phyloP scores from a whole-genome alignment of 306 rosid genomes.

The Fagus crenata region DNA sequence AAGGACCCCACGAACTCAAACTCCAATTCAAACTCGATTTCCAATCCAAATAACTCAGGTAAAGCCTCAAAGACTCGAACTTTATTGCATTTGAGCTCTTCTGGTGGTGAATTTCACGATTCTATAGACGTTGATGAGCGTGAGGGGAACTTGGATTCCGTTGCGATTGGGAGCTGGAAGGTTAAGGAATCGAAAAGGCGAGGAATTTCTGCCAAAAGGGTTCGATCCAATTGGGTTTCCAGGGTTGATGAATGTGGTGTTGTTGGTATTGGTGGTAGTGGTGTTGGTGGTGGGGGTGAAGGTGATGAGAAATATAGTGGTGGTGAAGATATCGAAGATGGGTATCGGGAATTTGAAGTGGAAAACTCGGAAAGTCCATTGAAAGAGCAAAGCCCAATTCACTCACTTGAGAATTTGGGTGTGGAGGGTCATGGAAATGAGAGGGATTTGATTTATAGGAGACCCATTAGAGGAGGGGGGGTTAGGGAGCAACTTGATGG shows the following conservation, averaged over 20 bases:
- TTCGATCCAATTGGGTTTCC: constrained; percentile 84
- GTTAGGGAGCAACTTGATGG: constrained; percentile 64
- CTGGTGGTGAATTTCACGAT: constrained; percentile 49
- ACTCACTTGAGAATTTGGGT: constrained; percentile 73
- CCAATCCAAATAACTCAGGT: constrained; percentile 30
- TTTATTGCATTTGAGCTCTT: constrained; percentile 64
- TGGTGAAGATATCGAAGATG: constrained; percentile 73
- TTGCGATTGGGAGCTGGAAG: constrained; percentile 90
- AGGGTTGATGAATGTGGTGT: constrained; percentile 46
- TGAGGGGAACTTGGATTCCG: constrained; percentile 65
- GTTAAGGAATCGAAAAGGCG: constrained; percentile 76
- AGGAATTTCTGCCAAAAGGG: constrained; percentile 60
- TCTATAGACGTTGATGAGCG: constrained; percentile 61
- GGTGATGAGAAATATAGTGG: constrained; percentile 66
- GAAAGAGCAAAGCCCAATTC: constrained; percentile 69
- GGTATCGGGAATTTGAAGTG: constrained; percentile 66
- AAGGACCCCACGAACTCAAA: constrained; percentile 39
- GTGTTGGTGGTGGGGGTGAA: constrained; percentile 34
- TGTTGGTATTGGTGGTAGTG: constrained; percentile 44
- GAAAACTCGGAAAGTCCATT: constrained; percentile 75
- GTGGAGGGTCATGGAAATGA: constrained; percentile 64
- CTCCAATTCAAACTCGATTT: constrained; percentile 1
- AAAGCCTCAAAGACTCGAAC: constrained; percentile 85
- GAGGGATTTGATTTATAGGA: constrained; percentile 53
- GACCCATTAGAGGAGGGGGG: constrained; percentile 64